Evolutionary conservation across 2,329 filamentous ascomycete genomes (phyloP), one percentile per base, ranked within the genome.

Genomic region (Alternaria brassicae): DNA sequence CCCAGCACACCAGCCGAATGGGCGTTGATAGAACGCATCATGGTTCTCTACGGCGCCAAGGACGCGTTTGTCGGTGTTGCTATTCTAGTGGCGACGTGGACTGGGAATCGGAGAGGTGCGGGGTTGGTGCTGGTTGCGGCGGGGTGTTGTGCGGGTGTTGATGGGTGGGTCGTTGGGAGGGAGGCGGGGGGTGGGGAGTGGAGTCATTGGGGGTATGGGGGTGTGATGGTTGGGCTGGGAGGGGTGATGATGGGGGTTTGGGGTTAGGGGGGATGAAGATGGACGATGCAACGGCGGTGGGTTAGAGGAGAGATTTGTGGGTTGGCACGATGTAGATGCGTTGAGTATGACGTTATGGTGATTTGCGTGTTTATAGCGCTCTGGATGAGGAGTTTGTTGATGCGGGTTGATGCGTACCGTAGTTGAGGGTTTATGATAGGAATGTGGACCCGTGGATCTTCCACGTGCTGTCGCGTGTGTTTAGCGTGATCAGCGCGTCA

Each of bases 31-130:
- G 72, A 83, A 58, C 76, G 71, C 50, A 61, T 85, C 8, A 77
- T 84, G 72, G 66, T 76, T 3, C 68, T 85, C 34, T 85, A 83
- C 66, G 82, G 82, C 1, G 78, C 75, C 4, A 77, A 84, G 10
- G 82, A 86, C 60, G 69, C 84, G 15, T 85, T 83, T 72, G 82
- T 84, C 73, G 82, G 80, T 0, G 27, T 76, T 2, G 73, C 79
- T 2, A 75, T 82, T 19, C 75, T 73, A 39, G 70, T 76, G 0
- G 72, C 80, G 0, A 72, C 75, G 1, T 79, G 70, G 39, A 74
- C 70, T 50, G 82, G 81, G 0, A 79, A 72, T 4, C 67, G 74
- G 19, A 78, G 72, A 62, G 74, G 78, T 1, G 65, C 82, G 15
- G 83, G 81, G 0, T 76, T 78, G 73, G 79, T 81, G 2, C 49